A percentile compares a stretch with the other conserved stretches of the same genome.
phyloP scores from a whole-genome alignment of 2,329 filamentous ascomycete genomes.

The Nannizziopsis barbatae region DNA sequence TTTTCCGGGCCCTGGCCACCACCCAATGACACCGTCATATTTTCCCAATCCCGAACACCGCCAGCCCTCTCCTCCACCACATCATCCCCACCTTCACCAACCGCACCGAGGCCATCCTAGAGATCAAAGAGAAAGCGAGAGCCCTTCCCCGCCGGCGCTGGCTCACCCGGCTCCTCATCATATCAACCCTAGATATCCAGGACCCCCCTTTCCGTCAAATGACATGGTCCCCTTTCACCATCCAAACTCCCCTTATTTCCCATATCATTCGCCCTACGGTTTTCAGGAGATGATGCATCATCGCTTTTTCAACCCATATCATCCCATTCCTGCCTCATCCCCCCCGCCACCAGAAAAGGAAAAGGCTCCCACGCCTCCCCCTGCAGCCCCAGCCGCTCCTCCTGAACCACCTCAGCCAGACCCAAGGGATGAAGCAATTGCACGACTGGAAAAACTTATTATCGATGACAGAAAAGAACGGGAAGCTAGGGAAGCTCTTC shows the following conservation, averaged over 20 bases:
- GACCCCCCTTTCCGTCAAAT: conserved; percentile 15
- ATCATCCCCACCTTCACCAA: conserved; percentile 10
- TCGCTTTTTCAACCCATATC: conserved; percentile 29
- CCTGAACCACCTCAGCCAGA: conserved; percentile 29
- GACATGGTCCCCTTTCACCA: conserved; percentile 33
- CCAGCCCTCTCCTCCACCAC: conserved; percentile 10
- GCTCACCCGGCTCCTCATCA: conserved; percentile 22
- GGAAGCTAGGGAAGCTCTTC: conserved; percentile 31
- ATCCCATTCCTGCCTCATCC: conserved; percentile 27
- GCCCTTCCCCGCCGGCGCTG: conserved; percentile 23
- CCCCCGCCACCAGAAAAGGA: conserved; percentile 17
- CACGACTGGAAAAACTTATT: conserved; percentile 51
- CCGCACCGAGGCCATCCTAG: conserved; percentile 10
- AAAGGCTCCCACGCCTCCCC: conserved; percentile 20
- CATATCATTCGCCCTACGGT: conserved; percentile 5
- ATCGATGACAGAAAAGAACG: conserved; percentile 35
- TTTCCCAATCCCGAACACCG: conserved; percentile 13
- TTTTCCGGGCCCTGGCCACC: conserved; percentile 11
- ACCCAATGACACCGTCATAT: conserved; percentile 12
- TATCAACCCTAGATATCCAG: conserved; percentile 14
- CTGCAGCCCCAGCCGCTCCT: conserved; percentile 21
- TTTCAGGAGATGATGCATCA: conserved; percentile 26
- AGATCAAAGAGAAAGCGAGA: conserved; percentile 22
- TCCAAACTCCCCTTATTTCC: conserved; percentile 20
- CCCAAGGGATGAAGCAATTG: conserved; percentile 45